phyloP scores from a whole-genome alignment of 306 rosid genomes.

The Hippophae rhamnoides region DNA sequence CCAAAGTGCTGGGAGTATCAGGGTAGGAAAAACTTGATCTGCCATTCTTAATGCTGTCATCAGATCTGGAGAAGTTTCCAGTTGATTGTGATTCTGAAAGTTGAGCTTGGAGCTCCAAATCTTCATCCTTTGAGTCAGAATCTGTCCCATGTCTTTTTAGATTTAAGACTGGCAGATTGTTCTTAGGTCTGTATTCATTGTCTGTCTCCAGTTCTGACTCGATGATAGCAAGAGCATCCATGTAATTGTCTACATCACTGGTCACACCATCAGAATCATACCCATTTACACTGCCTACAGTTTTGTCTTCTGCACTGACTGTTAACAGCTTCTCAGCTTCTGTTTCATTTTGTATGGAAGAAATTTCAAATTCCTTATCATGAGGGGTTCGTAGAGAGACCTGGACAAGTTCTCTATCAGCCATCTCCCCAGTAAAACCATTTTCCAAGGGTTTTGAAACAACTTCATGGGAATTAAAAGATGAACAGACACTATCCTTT shows the following conservation, averaged over 20 bases:
- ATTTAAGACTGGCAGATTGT: constrained; percentile 20
- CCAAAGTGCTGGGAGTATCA: constrained; percentile 35
- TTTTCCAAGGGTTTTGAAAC: constrained; percentile 28
- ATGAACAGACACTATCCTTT: constrained; percentile 40
- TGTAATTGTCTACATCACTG: constrained; percentile 78
- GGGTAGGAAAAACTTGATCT: constrained; percentile 39
- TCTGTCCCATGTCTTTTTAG: constrained; percentile 26
- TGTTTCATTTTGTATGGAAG: constrained; percentile 28
- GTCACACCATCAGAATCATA: constrained; percentile 57
- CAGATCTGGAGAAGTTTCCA: constrained; percentile 53
- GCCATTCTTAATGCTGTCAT: constrained; percentile 46
- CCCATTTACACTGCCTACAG: constrained; percentile 34
- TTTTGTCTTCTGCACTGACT: constrained; percentile 38
- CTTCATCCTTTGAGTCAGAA: constrained; percentile 45
- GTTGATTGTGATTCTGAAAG: constrained; percentile 54
- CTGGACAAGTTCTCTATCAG: constrained; percentile 25
- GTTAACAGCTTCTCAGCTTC: constrained; percentile 29
- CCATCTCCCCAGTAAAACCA: constrained; percentile 17
- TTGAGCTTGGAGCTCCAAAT: constrained; percentile 38
- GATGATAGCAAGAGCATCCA: constrained; percentile 71
- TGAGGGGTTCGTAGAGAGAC: constrained; percentile 34
- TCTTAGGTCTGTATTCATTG: constrained; percentile 43
- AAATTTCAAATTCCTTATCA: constrained; percentile 27
- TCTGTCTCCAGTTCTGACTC: constrained; percentile 68
- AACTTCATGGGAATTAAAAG: constrained; percentile 35